A percentile compares a stretch with the other conserved stretches of the same genome.
Evolutionary conservation across 495 filamentous ascomycete genomes (phyloP).

Genomic region (Aspergillus bertholletiae): DNA sequence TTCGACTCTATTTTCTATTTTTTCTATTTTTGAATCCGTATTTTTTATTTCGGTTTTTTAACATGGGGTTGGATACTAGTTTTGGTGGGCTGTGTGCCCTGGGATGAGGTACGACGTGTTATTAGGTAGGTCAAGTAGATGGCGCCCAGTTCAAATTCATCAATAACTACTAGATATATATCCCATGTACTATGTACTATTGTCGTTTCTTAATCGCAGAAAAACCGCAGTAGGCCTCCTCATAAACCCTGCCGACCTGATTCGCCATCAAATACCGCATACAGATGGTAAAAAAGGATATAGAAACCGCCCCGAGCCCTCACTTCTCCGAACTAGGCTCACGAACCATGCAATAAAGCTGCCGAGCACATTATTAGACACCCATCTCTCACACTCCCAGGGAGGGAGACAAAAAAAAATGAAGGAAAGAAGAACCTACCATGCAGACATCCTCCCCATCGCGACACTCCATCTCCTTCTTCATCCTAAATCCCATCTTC

Average conservation of each 20-base stretch:
- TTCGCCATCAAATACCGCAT: not conserved
- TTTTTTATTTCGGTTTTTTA: no score
- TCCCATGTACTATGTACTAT: not conserved
- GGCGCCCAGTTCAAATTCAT: no score
- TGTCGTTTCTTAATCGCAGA: not conserved
- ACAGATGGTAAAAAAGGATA: not conserved
- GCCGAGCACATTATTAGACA: conserved; percentile 5
- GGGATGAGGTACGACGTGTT: no score
- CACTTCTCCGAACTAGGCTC: conserved; percentile 13
- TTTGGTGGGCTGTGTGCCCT: no score
- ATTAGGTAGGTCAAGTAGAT: no score
- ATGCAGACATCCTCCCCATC: conserved; percentile 50
- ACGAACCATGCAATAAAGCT: conserved; percentile 26
- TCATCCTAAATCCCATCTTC: conserved; percentile 60
- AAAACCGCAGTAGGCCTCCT: no score
- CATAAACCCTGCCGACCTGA: not conserved
- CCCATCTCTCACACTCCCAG: not conserved
- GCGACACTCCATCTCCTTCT: conserved; percentile 58
- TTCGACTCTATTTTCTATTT: not conserved
- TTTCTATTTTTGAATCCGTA: not conserved
- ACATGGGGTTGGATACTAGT: no score
- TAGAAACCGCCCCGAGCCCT: not conserved
- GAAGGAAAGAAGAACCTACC: conserved; percentile 20
- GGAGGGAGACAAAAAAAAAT: not conserved
- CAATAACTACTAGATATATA: no score